A percentile compares a stretch with the other conserved stretches of the same genome.
These are phyloP conservation scores for Fraxinus greggii DNA, from an alignment of 305 asterid genomes.

Conservation along the genomic window DNA sequence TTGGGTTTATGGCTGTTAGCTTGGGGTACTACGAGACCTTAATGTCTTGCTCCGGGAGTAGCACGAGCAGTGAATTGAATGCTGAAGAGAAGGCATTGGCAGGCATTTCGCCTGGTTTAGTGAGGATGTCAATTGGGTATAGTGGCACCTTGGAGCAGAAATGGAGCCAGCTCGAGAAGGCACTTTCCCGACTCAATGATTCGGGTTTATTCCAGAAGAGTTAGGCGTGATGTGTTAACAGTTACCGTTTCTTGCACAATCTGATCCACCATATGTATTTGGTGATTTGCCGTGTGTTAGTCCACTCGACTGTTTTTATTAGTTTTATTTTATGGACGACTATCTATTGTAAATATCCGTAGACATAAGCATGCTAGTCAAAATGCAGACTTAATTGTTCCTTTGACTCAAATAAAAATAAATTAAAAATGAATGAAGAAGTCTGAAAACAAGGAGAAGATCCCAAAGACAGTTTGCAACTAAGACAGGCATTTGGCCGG, in stretches of 20 bases:
- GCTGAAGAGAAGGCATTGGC: conserved; percentile 69
- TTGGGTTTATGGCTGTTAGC: conserved; percentile 96
- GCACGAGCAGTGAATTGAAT: conserved; percentile 91
- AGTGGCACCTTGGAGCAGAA: conserved; percentile 84
- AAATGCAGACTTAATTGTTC: not conserved
- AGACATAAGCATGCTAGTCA: not conserved
- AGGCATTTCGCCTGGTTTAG: conserved; percentile 81
- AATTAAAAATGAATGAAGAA: not conserved
- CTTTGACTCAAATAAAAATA: no score
- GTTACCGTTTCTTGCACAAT: not conserved
- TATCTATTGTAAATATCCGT: not conserved
- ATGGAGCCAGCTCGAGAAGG: conserved; percentile 85
- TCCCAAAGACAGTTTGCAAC: not conserved
- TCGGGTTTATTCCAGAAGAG: conserved; percentile 27
- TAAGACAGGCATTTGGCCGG: no score
- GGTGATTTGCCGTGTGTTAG: not conserved
- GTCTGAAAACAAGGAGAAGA: not conserved
- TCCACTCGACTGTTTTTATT: not conserved
- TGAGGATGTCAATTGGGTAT: conserved; percentile 86
- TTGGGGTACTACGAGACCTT: conserved; percentile 90
- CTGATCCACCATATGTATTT: not conserved
- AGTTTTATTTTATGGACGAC: not conserved
- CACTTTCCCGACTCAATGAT: conserved; percentile 54
- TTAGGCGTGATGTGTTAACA: not conserved
- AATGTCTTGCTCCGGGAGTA: conserved; percentile 94